phyloP scores from a whole-genome alignment of 2,329 filamentous ascomycete species.

The Xylariaceae sp. region DNA sequence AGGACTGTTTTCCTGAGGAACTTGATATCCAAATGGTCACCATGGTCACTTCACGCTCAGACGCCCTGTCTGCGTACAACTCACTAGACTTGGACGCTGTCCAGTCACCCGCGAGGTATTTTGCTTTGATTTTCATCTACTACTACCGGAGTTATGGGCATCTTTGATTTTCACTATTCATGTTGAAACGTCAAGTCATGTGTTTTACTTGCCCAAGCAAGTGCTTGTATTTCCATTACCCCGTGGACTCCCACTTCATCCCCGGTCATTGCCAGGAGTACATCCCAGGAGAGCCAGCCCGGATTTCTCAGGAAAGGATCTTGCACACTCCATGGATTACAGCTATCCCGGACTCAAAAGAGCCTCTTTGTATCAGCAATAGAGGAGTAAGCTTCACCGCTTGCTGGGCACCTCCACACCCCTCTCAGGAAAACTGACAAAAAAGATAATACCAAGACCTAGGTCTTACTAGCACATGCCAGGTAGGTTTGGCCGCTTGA shows the following conservation, averaged over 20 bases:
- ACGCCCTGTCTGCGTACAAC: constrained; percentile 51
- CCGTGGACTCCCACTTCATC: constrained; percentile 6
- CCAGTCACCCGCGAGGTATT: constrained; percentile 59
- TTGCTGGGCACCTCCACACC: constrained; percentile 21
- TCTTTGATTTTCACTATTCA: constrained; percentile 33
- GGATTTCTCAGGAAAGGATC: constrained; percentile 17
- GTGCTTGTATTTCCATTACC: constrained; percentile 25
- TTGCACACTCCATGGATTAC: constrained; percentile 17
- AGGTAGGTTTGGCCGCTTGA: constrained; percentile 17
- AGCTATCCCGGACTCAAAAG: constrained; percentile 18
- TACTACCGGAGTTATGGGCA: constrained; percentile 38
- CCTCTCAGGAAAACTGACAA: constrained; percentile 30
- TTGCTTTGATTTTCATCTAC: constrained; percentile 48
- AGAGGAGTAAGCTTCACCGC: constrained; percentile 15
- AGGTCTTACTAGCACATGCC: constrained; percentile 2
- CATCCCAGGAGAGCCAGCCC: constrained; percentile 11
- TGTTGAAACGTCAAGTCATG: constrained; percentile 32
- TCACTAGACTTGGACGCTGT: constrained; percentile 55
- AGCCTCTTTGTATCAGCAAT: constrained; percentile 18
- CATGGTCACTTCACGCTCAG: constrained; percentile 45
- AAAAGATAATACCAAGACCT: constrained; percentile 17
- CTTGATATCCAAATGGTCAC: constrained; percentile 47
- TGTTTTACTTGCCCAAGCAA: constrained; percentile 25
- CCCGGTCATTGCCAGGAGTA: constrained; percentile 15
- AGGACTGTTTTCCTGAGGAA: constrained; percentile 35